Conservation (phyloP, 2,329 filamentous ascomycete genomes). For the Cladophialophora exuberans region DNA sequence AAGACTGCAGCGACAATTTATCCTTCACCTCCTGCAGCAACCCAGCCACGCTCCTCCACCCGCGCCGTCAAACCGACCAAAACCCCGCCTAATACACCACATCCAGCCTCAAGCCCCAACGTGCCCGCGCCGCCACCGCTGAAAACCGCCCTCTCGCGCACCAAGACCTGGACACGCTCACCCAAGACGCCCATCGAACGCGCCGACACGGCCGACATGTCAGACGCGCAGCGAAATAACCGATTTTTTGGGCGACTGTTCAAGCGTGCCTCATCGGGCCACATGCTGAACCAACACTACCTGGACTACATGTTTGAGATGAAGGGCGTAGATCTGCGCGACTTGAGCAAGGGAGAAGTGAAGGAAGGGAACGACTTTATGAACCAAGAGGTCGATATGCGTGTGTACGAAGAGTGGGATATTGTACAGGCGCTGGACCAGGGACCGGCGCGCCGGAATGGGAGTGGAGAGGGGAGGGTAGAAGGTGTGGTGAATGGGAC, state of each 20-base stretch:
- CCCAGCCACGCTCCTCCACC: background rate
- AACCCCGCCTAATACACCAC: background rate
- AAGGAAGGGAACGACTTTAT: conserved; percentile 42
- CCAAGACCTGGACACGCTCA: background rate
- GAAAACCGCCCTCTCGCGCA: background rate
- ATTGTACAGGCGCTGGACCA: conserved; percentile 22
- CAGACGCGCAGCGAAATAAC: conserved; percentile 41
- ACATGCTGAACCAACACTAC: conserved; percentile 51
- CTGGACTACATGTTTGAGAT: conserved; percentile 47
- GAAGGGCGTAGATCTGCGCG: conserved; percentile 27
- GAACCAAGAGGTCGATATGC: conserved; percentile 36
- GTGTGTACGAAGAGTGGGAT: conserved; percentile 20
- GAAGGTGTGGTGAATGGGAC: conserved; percentile 19
- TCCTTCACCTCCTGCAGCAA: too few species aligned
- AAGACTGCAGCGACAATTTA: too few species aligned
- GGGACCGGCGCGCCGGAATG: conserved; percentile 5
- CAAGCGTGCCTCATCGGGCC: conserved; percentile 45
- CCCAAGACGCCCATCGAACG: conserved; percentile 18
- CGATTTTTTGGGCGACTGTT: conserved; percentile 56
- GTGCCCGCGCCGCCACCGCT: background rate
- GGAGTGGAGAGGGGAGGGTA: conserved; percentile 9
- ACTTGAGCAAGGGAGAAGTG: conserved; percentile 25
- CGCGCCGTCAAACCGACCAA: background rate
- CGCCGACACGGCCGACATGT: background rate
- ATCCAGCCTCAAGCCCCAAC: background rate